Percentiles rank a stretch among this genome's conserved stretches.
Evolutionary conservation across 768 basidiomycete genomes (phyloP).

Genomic region (Russula sp.): DNA sequence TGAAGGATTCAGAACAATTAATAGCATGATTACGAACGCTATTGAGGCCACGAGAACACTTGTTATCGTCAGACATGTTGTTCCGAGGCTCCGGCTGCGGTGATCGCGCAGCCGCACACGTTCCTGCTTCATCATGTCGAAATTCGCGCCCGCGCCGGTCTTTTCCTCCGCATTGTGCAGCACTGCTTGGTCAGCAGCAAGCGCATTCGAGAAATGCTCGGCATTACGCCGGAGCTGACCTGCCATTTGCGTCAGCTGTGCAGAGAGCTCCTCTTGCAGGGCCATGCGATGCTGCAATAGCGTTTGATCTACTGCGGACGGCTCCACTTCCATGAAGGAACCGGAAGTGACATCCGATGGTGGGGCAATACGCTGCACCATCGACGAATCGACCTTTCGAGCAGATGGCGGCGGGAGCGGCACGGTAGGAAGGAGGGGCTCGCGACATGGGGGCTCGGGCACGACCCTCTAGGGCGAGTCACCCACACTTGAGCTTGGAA

Average conservation of each 20-base stretch:
- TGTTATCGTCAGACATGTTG: no score
- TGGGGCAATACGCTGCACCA: not conserved
- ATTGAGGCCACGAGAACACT: no score
- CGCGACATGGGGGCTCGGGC: no score
- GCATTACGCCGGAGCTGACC: no score
- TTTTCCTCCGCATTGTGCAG: slow-evolving; percentile 63
- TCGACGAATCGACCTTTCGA: slow-evolving; percentile 4
- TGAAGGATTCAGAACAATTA: no score
- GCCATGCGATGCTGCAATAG: slow-evolving; percentile 25
- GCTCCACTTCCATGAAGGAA: no score
- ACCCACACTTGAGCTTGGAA: no score
- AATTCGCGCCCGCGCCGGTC: slow-evolving; percentile 69
- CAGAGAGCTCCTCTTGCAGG: slow-evolving; percentile 47
- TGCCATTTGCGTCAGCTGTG: no score
- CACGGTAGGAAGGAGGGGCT: slow-evolving; percentile 33
- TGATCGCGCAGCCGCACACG: slow-evolving; percentile 44
- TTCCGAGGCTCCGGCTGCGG: slow-evolving; percentile 34
- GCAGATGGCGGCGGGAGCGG: slow-evolving; percentile 37
- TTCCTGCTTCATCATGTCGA: slow-evolving; percentile 60
- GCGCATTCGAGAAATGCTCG: no score
- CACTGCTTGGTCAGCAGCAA: slow-evolving; percentile 39
- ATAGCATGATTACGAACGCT: no score
- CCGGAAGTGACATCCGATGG: no score
- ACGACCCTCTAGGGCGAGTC: no score
- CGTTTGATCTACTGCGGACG: not conserved